Evolutionary conservation across 208 protist genomes (phyloP), one percentile per base, ranked within the genome.

Genomic region (Angomonas ambiguus): DNA sequence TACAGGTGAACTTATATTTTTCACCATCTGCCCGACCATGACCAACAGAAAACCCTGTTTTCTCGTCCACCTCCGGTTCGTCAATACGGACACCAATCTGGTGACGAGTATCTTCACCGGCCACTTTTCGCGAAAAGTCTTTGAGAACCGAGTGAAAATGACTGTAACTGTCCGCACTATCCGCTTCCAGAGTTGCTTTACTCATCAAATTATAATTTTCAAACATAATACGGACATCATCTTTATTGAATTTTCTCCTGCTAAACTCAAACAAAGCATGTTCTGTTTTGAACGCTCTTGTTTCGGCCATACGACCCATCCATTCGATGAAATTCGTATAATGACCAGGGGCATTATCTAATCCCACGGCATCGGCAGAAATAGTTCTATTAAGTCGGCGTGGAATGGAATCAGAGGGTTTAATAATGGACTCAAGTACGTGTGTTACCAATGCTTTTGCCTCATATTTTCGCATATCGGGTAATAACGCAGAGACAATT

Each of bases 61-160:
- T 78, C 1, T 64, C 49, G 56, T 96, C 90, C 0, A 93, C 79
- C 69, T 96, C 87, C 1, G 81, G 62, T 18, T 87, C 77, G 65
- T 96, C 90, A 67, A 96, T 93, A 32, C 90, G 90, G n/a, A 96
- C 90, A 70, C 90, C 90, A 61, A 96, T 91, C 66, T 96, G 90
- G 65, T 93, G 87, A 4, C 90, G 80, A 16, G 87, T 87, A 57
- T 96, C 90, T 57, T 96, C 85, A 1, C 85, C 87, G 30, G 85
- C 76, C n/a, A 96, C 85, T 58, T 96, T 96, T 11, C 84, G 79
- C 6, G 87, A 87, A 70, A 92, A 96, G 71, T 96, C 90, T 25
- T 85, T 83, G 13, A 96, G 65, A 2, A 96, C 83, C 22, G 83
- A 71, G 62, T 96, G 82, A 49, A 93, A 96, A 61, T 96, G 90